Base-by-base conservation (phyloP, 2,329 filamentous ascomycete species). In the Capronia epimyces region DNA sequence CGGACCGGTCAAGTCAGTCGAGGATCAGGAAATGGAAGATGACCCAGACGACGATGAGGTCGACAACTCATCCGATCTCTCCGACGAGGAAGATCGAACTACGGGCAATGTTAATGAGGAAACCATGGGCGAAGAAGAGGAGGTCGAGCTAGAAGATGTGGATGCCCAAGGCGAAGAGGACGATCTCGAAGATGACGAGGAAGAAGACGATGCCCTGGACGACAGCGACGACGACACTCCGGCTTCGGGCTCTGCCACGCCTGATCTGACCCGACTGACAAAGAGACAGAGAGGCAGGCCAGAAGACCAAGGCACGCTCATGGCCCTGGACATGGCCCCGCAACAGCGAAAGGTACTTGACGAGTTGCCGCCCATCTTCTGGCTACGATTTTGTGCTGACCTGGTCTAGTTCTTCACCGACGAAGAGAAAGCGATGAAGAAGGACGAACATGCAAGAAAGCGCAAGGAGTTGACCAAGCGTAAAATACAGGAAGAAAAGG, bases 401-500 rank as follows among this genome's bases (percentile, higher is more conserved):
- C 79, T 83, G 64, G 84, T 85, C 69, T 85, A 87, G 62, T 81
- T 85, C 60, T 71, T 87, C 43, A 86, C 84, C 0, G 83, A 82
- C 0, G 84, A 86, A 64, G 84, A 88, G 63, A 81, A 85, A 63
- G 81, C 81, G 41, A 86, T 86, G 79, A 78, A 84, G 43, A 75
- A 84, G 49, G 81, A 82, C 6, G 84, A 88, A 65, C 87, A 87
- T 83, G 84, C 84, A 7, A 73, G 84, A 49, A 76, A 84, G 46
- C 73, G 84, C 53, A 87, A 87, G 70, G 87, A 87, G 57, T 72
- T 87, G 25, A 85, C 81, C 51, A 84, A 87, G 68, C 86, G 87
- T 70, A 78, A 84, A n/a, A 85, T 86, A 49, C 84, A 87, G 62
- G 84, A 88, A 69, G 84, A 87, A 66, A 88, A 87, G 76, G 80